phyloP scores from a whole-genome alignment of 2,329 filamentous ascomycete species.

The Fusarium buxicola region DNA sequence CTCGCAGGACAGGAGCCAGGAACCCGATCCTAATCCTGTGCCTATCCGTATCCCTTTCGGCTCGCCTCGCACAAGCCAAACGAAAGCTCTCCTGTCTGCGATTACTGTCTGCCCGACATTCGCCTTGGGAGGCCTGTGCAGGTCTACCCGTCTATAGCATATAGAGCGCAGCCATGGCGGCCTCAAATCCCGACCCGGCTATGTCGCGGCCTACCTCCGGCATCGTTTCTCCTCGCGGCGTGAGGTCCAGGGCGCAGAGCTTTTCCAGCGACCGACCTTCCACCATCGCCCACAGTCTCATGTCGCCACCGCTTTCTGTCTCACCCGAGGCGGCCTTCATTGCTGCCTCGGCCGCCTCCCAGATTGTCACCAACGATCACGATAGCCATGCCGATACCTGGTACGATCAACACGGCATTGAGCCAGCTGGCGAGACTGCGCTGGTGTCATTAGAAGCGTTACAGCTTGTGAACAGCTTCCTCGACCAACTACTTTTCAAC shows the following conservation, averaged over 20 bases:
- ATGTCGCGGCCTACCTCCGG: constrained; percentile 52
- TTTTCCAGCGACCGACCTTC: constrained; percentile 79
- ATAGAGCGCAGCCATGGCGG: constrained; percentile 46
- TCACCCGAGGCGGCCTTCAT: constrained; percentile 89
- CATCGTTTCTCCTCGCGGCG: constrained; percentile 49
- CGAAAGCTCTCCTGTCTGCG: constrained; percentile 28
- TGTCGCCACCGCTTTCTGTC: constrained; percentile 74
- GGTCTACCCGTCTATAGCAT: constrained; percentile 40
- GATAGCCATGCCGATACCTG: constrained; percentile 78
- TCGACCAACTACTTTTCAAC: constrained; percentile 93
- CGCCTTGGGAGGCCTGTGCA: constrained; percentile 33
- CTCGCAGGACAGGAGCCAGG: constrained; percentile 24
- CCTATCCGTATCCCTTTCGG: constrained; percentile 30
- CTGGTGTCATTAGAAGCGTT: constrained; percentile 80
- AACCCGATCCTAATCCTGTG: constrained; percentile 32
- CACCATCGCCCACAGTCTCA: constrained; percentile 66
- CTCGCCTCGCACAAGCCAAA: constrained; percentile 37
- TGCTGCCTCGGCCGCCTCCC: constrained; percentile 85
- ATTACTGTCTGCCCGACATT: constrained; percentile 30
- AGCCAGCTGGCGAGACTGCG: constrained; percentile 74
- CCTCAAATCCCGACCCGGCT: constrained; percentile 41
- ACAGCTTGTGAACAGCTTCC: constrained; percentile 86
- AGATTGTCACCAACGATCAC: constrained; percentile 91
- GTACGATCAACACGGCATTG: constrained; percentile 75
- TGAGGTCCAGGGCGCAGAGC: constrained; percentile 68